Percentiles rank a stretch among this genome's conserved stretches.
phyloP scores from a whole-genome alignment of 2,329 filamentous ascomycete genomes.

The Aspergillus ochraceus region DNA sequence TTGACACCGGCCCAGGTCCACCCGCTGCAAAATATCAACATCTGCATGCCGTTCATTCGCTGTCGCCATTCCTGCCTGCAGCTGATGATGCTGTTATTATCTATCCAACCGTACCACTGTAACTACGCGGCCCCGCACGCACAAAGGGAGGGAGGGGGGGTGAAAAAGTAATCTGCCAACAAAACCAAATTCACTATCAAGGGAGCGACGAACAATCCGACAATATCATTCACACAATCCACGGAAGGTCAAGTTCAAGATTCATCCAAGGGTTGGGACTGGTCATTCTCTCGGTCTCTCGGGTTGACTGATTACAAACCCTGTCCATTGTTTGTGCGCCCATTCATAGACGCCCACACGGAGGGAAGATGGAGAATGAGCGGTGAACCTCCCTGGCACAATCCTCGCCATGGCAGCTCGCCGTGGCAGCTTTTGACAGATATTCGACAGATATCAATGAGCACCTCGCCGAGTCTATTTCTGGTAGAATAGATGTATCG shows the following conservation, averaged over 20 bases:
- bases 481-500: background rate
- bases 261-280: background rate
- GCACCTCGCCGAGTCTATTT: slow-evolving; percentile 1
- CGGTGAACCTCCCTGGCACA: slow-evolving; percentile 3
- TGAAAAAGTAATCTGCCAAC: background rate
- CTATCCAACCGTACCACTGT: background rate
- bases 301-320: background rate
- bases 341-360: background rate
- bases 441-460: slow-evolving; percentile 9
- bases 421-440: slow-evolving; percentile 7
- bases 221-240: too few relatives aligned
- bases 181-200: background rate
- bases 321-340: background rate
- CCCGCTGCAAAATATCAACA: slow-evolving; percentile 12
- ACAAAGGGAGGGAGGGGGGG: background rate
- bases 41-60: background rate
- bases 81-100: background rate
- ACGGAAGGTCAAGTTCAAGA: background rate
- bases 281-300: background rate
- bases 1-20: slow-evolving; percentile 10
- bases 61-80: background rate
- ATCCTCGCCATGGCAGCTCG: background rate
- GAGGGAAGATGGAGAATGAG: background rate
- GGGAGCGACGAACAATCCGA: background rate
- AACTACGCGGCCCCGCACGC: background rate